Percentiles rank a stretch among this genome's conserved stretches.
Conservation (phyloP, 1,284 basidiomycete species). For the Papiliotrema laurentii region DNA sequence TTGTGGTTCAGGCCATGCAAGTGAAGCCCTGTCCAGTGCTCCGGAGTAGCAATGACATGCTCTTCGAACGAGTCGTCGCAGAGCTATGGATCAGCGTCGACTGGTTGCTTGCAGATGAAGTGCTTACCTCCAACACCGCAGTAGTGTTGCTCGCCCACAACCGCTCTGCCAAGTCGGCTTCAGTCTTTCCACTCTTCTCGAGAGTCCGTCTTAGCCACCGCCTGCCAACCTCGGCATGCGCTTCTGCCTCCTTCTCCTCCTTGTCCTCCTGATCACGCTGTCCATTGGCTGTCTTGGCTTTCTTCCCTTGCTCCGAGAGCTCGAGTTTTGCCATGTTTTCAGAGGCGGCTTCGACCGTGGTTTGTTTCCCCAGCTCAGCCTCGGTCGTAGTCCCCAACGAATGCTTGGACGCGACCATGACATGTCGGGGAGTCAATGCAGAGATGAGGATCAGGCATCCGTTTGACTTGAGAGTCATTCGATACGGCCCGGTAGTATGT, state of each 20-base stretch:
- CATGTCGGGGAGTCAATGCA: conserved; percentile 67
- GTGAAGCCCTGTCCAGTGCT: conserved; percentile 82
- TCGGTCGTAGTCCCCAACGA: conserved; percentile 60
- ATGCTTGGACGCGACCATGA: conserved; percentile 91
- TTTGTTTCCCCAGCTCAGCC: conserved; percentile 5
- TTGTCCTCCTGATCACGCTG: conserved; percentile 7
- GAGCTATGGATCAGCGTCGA: conserved; percentile 57
- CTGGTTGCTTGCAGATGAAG: conserved; percentile 1
- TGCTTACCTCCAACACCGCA: conserved; percentile 79
- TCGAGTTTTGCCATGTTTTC: neutral
- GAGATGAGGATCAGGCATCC: conserved; percentile 98
- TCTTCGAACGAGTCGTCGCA: conserved; percentile 98
- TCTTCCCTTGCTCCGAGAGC: conserved; percentile 3
- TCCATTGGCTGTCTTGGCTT: conserved; percentile 9
- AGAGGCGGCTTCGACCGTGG: neutral
- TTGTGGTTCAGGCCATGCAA: conserved; percentile 86
- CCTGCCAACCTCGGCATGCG: conserved; percentile 44
- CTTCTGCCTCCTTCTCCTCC: conserved; percentile 25
- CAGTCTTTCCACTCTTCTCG: conserved; percentile 59
- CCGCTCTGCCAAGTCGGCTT: conserved; percentile 65
- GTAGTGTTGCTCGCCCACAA: conserved; percentile 86
- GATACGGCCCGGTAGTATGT: conserved; percentile 75
- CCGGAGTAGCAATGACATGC: conserved; percentile 81
- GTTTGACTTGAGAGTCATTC: conserved; percentile 90
- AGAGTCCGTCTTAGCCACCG: conserved; percentile 78